These are phyloP conservation scores for Eutrema yunnanense DNA, from an alignment of 345 rosid genomes.

Conservation along the genomic window DNA sequence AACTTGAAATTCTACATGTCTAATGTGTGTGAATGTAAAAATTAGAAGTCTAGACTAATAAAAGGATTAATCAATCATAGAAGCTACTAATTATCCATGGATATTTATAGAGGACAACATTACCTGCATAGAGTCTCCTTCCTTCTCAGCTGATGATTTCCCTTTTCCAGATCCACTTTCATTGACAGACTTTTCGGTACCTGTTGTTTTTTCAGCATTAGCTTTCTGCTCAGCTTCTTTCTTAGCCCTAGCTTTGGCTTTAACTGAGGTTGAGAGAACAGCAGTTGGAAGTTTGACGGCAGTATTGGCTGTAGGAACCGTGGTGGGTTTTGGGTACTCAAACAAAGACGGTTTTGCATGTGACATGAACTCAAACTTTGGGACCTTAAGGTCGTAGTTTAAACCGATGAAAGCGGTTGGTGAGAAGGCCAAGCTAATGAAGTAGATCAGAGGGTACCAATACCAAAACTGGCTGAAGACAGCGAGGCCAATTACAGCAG, in stretches of 20 bases:
- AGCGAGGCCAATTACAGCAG: constrained; percentile 95
- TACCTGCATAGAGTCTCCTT: constrained; percentile 96
- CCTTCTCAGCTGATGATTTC: constrained; percentile 69
- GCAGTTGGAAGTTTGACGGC: constrained; percentile 96
- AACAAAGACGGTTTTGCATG: constrained; percentile 92
- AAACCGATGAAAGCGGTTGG: constrained; percentile 96
- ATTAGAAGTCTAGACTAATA: neutral
- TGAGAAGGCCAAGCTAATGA: constrained; percentile 86
- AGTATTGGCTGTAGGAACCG: constrained; percentile 70
- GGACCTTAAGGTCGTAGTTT: constrained; percentile 90
- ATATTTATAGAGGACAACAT: neutral
- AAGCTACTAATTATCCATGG: neutral
- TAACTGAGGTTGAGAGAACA: constrained; percentile 90
- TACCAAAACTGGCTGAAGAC: constrained; percentile 99
- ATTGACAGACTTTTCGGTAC: constrained; percentile 28
- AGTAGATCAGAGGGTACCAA: constrained; percentile 97
- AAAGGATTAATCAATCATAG: neutral
- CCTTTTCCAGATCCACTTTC: constrained; percentile 61
- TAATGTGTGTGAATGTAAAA: neutral
- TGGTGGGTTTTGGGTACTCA: constrained; percentile 93
- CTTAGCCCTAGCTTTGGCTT: constrained; percentile 97
- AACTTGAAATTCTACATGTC: neutral
- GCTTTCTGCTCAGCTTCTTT: constrained; percentile 96
- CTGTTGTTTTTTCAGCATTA: constrained; percentile 54
- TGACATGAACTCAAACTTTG: constrained; percentile 87